Evolutionary conservation across 345 rosid genomes (phyloP).

Genomic region (Xanthoceras sorbifolium): DNA sequence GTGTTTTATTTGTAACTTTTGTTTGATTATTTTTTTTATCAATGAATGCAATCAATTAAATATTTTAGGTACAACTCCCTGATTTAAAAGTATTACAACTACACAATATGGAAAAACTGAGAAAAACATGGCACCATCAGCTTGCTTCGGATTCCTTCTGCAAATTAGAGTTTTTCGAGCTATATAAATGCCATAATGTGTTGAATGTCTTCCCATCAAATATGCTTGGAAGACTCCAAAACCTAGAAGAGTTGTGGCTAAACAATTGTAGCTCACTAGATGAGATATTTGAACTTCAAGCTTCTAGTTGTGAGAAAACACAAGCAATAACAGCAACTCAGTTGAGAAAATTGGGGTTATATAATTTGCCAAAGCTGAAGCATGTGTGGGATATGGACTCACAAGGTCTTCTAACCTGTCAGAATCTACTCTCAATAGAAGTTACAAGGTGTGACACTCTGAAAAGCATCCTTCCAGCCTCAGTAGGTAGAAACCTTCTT

Average conservation of each 20-base stretch:
- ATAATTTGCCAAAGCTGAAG: not conserved
- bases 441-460: not conserved
- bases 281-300: not conserved
- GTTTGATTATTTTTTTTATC: too few species aligned
- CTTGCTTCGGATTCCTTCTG: not conserved
- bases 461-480: not conserved
- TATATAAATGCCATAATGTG: not conserved
- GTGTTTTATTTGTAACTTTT: not conserved
- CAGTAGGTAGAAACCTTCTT: not conserved
- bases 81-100: not conserved
- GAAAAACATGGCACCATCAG: not conserved
- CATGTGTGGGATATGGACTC: not conserved
- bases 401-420: not conserved
- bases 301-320: not conserved
- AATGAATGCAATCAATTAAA: too few species aligned
- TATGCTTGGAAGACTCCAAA: not conserved
- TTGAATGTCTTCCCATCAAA: not conserved
- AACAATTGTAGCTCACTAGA: not conserved
- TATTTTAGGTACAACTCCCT: not conserved
- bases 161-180: not conserved
- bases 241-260: not conserved
- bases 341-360: not conserved
- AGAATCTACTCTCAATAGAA: not conserved
- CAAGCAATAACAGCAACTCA: not conserved
- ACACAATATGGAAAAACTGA: not conserved